phyloP scores from a whole-genome alignment of 345 rosid species.

The Euphorbia tirucalli region DNA sequence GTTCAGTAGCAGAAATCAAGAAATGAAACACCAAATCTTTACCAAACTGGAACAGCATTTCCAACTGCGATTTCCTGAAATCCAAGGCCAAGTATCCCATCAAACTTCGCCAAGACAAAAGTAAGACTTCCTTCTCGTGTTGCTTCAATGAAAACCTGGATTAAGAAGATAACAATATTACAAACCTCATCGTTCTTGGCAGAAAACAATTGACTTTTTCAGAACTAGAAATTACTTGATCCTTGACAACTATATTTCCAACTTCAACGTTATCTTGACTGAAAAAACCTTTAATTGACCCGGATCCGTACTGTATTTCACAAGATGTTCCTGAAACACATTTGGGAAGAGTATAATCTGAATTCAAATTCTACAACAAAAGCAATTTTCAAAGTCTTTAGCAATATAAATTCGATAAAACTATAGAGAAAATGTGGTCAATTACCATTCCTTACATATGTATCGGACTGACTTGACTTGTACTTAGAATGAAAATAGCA shows the following conservation, averaged over 20 bases:
- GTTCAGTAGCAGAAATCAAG: too few relatives aligned
- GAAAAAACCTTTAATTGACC: slow-evolving; percentile 69
- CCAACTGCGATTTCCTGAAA: slow-evolving; percentile 71
- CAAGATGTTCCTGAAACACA: slow-evolving; percentile 49
- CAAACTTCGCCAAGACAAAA: slow-evolving; percentile 61
- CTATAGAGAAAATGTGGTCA: neutral
- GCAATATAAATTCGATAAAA: neutral
- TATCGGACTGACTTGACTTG: slow-evolving; percentile 57
- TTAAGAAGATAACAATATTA: too few relatives aligned
- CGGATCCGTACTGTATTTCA: slow-evolving; percentile 63
- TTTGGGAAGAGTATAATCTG: slow-evolving; percentile 30
- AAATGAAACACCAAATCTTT: too few relatives aligned
- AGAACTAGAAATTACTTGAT: slow-evolving; percentile 48
- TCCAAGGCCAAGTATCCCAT: slow-evolving; percentile 83
- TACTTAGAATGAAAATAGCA: slow-evolving; percentile 73
- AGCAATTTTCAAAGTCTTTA: too few relatives aligned
- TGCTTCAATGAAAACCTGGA: slow-evolving; percentile 70
- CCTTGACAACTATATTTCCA: slow-evolving; percentile 42
- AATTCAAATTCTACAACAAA: neutral
- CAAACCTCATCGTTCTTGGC: neutral
- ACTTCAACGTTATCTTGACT: slow-evolving; percentile 71
- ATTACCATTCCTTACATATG: slow-evolving; percentile 60
- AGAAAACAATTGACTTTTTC: neutral
- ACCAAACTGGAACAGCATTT: slow-evolving; percentile 67
- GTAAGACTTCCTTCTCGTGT: too few relatives aligned